Percentiles rank a stretch among this genome's conserved stretches.
These are phyloP conservation scores for Colletotrichum phormii DNA, from an alignment of 2,329 filamentous ascomycete genomes.

Conservation along the genomic window DNA sequence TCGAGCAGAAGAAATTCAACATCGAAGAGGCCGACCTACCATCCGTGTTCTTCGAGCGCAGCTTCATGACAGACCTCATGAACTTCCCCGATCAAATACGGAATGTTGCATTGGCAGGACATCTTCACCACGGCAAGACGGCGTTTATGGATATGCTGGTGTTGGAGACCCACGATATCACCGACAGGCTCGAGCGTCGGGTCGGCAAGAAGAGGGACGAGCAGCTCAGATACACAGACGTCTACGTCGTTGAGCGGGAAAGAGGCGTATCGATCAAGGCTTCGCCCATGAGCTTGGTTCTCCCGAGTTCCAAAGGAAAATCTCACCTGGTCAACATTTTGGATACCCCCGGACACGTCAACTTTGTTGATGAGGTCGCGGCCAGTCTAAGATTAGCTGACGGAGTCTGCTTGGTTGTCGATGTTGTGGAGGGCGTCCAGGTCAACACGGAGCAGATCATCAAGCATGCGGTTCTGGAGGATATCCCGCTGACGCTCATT, in stretches of 20 bases:
- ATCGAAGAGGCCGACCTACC: constrained; percentile 93
- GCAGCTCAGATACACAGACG: constrained; percentile 94
- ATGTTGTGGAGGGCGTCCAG: constrained; percentile 99
- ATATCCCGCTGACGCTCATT: constrained; percentile 87
- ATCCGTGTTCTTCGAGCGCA: constrained; percentile 85
- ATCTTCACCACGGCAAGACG: constrained; percentile 97
- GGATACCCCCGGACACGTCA: constrained; percentile 97
- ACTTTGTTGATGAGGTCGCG: constrained; percentile 98
- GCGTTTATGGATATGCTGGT: constrained; percentile 99
- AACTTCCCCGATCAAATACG: constrained; percentile 95
- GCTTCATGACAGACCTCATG: constrained; percentile 96
- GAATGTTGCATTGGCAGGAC: constrained; percentile 91
- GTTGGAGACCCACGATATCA: constrained; percentile 91
- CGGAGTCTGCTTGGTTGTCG: constrained; percentile 91
- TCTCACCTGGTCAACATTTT: constrained; percentile 95
- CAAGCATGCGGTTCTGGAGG: constrained; percentile 91
- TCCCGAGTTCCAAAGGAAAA: constrained; percentile 90
- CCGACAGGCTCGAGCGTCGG: constrained; percentile 81
- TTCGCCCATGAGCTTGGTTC: constrained; percentile 91
- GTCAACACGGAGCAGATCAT: constrained; percentile 97
- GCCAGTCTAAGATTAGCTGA: constrained; percentile 88
- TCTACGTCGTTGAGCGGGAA: constrained; percentile 89
- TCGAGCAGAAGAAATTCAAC: constrained; percentile 95
- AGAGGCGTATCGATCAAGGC: constrained; percentile 92
- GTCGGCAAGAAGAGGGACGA: constrained; percentile 86